Conservation (phyloP, 1,284 basidiomycete species). For the Stereum hirsutum region DNA sequence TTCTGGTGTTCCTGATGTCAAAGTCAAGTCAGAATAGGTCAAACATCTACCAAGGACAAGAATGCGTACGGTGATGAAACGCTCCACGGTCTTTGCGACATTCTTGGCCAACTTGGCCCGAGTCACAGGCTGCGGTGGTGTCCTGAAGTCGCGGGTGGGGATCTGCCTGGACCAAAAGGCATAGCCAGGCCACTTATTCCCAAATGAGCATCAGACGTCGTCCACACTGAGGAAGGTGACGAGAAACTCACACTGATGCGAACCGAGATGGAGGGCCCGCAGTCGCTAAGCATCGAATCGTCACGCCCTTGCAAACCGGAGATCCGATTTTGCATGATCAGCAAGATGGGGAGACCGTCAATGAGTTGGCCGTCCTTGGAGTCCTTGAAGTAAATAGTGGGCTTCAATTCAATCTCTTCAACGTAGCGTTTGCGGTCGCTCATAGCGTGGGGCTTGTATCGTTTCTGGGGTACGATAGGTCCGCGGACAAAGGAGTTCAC, state of each 20-base stretch:
- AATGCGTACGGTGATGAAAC: slow-evolving; percentile 26
- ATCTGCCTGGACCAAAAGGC: slow-evolving; percentile 70
- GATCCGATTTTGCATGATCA: slow-evolving; percentile 35
- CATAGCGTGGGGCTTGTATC: slow-evolving; percentile 66
- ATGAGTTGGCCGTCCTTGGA: slow-evolving; percentile 37
- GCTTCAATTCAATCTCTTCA: slow-evolving; percentile 50
- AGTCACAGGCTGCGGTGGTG: slow-evolving; percentile 64
- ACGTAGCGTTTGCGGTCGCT: slow-evolving; percentile 68
- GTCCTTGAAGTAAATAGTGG: slow-evolving; percentile 60
- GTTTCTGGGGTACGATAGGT: slow-evolving; percentile 44
- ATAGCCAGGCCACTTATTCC: slow-evolving; percentile 66
- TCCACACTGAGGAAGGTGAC: slow-evolving; percentile 1
- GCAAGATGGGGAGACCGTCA: slow-evolving; percentile 48
- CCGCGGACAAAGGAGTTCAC: too few relatives aligned
- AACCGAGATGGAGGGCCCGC: slow-evolving; percentile 71
- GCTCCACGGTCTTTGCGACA: slow-evolving; percentile 42
- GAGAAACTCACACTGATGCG: slow-evolving; percentile 46
- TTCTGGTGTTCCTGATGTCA: slow-evolving; percentile 34
- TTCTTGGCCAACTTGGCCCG: slow-evolving; percentile 58
- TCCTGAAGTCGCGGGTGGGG: slow-evolving; percentile 68
- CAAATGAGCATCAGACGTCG: slow-evolving; percentile 1
- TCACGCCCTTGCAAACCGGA: slow-evolving; percentile 38
- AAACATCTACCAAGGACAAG: slow-evolving; percentile 3
- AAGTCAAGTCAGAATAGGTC: slow-evolving; percentile 1
- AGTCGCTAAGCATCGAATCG: slow-evolving; percentile 52